These are phyloP conservation scores for Rubus idaeus DNA, from an alignment of 306 rosid species.

Conservation along the genomic window DNA sequence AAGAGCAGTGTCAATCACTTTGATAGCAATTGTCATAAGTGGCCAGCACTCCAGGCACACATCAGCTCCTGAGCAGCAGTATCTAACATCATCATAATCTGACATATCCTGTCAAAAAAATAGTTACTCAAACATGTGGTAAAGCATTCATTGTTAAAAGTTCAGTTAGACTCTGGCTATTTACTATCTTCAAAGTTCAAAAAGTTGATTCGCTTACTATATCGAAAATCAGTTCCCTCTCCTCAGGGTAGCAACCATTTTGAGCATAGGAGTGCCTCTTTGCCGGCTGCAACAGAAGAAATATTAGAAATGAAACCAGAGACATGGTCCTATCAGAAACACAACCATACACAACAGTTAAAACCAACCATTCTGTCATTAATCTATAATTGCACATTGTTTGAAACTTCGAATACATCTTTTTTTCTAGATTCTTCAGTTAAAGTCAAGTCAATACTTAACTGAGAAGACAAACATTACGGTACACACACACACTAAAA, in stretches of 20 bases:
- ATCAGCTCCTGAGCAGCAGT: conserved; percentile 97
- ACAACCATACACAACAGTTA: neutral
- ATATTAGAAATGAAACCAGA: neutral
- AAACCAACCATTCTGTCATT: neutral
- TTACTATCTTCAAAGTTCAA: conserved; percentile 14
- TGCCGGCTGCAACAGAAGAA: conserved; percentile 62
- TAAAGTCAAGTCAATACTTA: neutral
- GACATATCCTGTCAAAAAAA: conserved; percentile 67
- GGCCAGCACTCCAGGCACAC: conserved; percentile 97
- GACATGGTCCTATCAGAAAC: neutral
- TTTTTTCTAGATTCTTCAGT: neutral
- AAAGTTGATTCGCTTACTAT: conserved; percentile 54
- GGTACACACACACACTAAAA: neutral
- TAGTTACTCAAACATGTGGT: neutral
- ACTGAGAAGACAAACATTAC: neutral
- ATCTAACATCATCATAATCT: conserved; percentile 89
- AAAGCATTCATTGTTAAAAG: neutral
- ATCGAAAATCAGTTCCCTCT: conserved; percentile 88
- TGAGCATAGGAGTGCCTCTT: conserved; percentile 83
- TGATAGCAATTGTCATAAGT: conserved; percentile 84
- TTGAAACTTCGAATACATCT: neutral
- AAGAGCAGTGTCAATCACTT: conserved; percentile 76
- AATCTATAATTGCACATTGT: neutral
- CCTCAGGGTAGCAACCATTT: conserved; percentile 76
- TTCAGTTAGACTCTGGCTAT: neutral